Evolutionary conservation across 2,329 filamentous ascomycete species (phyloP).

Genomic region (Alternaria ventricosa): DNA sequence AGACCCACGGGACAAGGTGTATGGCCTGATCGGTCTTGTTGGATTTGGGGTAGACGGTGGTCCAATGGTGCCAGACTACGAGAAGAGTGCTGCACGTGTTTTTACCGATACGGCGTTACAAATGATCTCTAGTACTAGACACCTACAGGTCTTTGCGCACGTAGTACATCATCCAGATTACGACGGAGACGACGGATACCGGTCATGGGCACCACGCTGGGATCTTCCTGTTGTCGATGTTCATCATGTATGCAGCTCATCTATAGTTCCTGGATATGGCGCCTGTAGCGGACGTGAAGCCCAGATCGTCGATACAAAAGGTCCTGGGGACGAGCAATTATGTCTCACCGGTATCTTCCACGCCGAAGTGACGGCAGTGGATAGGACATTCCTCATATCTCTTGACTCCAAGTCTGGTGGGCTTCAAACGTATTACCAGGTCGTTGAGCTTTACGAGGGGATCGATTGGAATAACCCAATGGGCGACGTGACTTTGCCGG

Average conservation of each 20-base stretch:
- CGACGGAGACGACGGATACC: not conserved
- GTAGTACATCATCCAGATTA: not conserved
- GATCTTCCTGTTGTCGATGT: not conserved
- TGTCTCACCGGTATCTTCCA: not conserved
- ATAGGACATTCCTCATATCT: too few species aligned
- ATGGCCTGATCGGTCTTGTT: constrained; percentile 4
- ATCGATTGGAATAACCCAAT: not conserved
- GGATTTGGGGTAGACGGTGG: fast-evolving
- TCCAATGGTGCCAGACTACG: not conserved
- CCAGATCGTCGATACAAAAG: fast-evolving
- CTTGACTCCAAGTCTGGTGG: too few species aligned
- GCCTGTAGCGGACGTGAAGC: not conserved
- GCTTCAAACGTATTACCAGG: fast-evolving
- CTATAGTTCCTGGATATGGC: not conserved
- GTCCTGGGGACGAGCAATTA: fast-evolving
- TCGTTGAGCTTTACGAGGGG: not conserved
- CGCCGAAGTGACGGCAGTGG: not conserved
- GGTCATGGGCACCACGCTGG: not conserved
- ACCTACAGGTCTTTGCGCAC: fast-evolving
- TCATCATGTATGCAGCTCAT: too few species aligned
- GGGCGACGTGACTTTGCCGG: fast-evolving
- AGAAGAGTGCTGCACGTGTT: not conserved
- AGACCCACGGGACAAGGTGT: constrained; percentile 12
- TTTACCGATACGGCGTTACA: not conserved
- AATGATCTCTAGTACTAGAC: not conserved